phyloP scores from a whole-genome alignment of 768 basidiomycete genomes.

The Dendrothele bispora region DNA sequence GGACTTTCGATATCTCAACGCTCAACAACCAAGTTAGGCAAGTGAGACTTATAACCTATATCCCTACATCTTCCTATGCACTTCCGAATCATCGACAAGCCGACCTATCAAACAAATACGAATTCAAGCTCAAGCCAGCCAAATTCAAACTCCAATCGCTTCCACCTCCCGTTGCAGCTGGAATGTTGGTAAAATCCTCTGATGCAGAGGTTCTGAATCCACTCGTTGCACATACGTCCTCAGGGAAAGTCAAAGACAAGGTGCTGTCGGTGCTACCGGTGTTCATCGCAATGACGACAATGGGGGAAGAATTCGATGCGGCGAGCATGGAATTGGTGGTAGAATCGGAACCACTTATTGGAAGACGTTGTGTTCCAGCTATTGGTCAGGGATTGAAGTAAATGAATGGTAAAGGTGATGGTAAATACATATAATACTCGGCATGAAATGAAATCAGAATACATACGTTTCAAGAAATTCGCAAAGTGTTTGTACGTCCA shows the following conservation, averaged over 20 bases:
- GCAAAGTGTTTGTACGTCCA: slow-evolving; percentile 41
- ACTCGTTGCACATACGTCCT: slow-evolving; percentile 25
- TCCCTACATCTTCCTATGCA: no score
- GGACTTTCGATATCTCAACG: no score
- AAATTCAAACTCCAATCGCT: slow-evolving; percentile 28
- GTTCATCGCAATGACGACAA: slow-evolving; percentile 35
- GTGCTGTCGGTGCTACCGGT: slow-evolving; percentile 26
- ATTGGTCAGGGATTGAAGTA: no score
- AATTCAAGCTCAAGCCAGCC: slow-evolving; percentile 33
- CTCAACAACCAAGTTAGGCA: no score
- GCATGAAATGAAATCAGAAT: background rate
- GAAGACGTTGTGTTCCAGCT: slow-evolving; percentile 36
- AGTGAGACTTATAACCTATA: no score
- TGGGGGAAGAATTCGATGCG: slow-evolving; percentile 25
- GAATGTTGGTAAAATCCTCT: slow-evolving; percentile 33
- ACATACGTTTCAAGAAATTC: slow-evolving; percentile 39
- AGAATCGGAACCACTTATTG: slow-evolving; percentile 31
- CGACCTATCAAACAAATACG: slow-evolving; percentile 30
- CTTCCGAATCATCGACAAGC: no score
- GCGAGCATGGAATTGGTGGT: slow-evolving; percentile 31
- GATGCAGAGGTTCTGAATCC: slow-evolving; percentile 31
- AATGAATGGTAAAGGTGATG: background rate
- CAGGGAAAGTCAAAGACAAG: slow-evolving; percentile 33
- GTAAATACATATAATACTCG: background rate
- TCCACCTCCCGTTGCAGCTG: slow-evolving; percentile 22